phyloP scores from a whole-genome alignment of 768 basidiomycete species.

The Leccinum disarticulatum region DNA sequence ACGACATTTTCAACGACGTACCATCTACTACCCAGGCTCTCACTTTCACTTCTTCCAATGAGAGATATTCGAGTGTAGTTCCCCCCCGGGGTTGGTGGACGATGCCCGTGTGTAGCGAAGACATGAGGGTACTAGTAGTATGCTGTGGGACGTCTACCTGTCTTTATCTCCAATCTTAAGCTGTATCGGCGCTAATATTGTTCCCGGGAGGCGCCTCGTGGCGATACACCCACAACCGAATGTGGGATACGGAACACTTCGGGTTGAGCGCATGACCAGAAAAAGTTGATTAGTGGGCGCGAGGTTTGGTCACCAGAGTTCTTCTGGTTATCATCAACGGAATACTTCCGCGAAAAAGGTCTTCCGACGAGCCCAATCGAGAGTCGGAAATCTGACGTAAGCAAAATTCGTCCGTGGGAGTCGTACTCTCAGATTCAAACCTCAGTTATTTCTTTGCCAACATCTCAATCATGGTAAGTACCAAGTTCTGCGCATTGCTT shows the following conservation, averaged over 20 bases:
- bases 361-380: not conserved
- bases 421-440: no score
- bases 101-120: constrained; percentile 28
- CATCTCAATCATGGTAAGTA: constrained; percentile 7
- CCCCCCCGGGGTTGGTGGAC: constrained; percentile 30
- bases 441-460: no score
- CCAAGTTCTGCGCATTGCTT: not conserved
- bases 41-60: constrained; percentile 42
- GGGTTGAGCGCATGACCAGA: constrained; percentile 1
- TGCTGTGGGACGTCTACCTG: constrained; percentile 7
- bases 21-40: constrained; percentile 45
- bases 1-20: constrained; percentile 20
- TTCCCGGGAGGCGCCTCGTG: not conserved
- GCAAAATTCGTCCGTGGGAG: not conserved
- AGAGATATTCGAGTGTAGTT: constrained; percentile 31
- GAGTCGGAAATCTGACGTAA: not conserved
- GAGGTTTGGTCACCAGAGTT: not conserved
- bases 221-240: constrained; percentile 2
- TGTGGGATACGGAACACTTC: constrained; percentile 3
- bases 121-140: constrained; percentile 12
- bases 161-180: constrained; percentile 15
- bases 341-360: constrained; percentile 6
- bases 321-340: constrained; percentile 9
- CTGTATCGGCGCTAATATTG: constrained; percentile 6
- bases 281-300: not conserved